phyloP scores from a whole-genome alignment of 1,139 yeast genomes.

The Magnusiomyces fungicola region DNA sequence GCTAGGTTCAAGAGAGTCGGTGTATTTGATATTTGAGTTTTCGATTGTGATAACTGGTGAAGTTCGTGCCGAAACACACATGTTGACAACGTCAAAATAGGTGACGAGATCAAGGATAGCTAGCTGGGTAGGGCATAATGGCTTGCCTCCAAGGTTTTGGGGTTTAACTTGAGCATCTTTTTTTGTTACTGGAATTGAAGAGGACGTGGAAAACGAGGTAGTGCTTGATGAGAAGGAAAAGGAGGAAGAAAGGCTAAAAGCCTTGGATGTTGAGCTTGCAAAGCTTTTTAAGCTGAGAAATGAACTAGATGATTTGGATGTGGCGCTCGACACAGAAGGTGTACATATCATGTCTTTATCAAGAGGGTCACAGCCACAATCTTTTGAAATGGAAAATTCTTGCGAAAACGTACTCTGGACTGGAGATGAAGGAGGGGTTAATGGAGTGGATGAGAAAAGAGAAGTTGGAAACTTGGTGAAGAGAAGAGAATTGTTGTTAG shows the following conservation, averaged over 20 bases:
- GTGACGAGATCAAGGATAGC: conserved; percentile 11
- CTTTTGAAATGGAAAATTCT: too few relatives aligned
- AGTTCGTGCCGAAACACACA: conserved; percentile 6
- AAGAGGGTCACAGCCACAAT: too few relatives aligned
- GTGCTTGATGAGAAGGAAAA: not conserved
- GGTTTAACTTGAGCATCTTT: not conserved
- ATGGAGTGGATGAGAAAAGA: conserved; percentile 2
- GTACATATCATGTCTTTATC: not conserved
- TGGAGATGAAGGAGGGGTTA: conserved; percentile 1
- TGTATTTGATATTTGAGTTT: conserved; percentile 3
- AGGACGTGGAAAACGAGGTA: not conserved
- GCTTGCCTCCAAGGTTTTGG: conserved; percentile 1
- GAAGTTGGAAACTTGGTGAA: conserved; percentile 13
- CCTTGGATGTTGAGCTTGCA: not conserved
- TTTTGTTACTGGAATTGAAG: not conserved
- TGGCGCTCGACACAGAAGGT: not conserved
- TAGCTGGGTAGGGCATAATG: conserved; percentile 2
- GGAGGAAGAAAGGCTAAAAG: conserved; percentile 1
- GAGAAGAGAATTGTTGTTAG: conserved; percentile 10
- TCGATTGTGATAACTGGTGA: not conserved
- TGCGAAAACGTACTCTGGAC: not conserved
- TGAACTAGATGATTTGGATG: not conserved
- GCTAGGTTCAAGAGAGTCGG: not conserved
- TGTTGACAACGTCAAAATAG: conserved; percentile 12
- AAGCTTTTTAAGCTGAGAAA: not conserved